These are phyloP conservation scores for Botryotinia globosa DNA, from an alignment of 2,329 filamentous ascomycete species.

Conservation along the genomic window DNA sequence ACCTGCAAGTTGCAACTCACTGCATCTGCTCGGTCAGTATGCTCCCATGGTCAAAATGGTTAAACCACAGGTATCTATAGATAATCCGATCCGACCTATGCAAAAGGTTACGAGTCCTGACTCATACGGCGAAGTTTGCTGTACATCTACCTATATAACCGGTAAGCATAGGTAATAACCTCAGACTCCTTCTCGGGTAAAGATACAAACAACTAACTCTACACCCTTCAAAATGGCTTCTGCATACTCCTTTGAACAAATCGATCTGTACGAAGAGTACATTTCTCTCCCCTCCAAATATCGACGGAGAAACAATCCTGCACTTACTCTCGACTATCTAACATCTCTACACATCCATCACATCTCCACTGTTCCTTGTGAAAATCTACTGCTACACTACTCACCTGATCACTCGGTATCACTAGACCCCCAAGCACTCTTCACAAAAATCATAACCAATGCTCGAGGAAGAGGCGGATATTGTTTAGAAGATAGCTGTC, in stretches of 20 bases:
- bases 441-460: conserved; percentile 32
- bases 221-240: conserved; percentile 20
- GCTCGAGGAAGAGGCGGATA: conserved; percentile 51
- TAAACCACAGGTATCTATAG: background rate
- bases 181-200: background rate
- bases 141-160: background rate
- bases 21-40: background rate
- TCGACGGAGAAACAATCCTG: conserved; percentile 21
- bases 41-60: background rate
- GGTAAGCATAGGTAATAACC: background rate
- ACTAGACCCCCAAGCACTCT: conserved; percentile 32
- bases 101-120: background rate
- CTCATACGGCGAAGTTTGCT: background rate
- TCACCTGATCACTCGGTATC: conserved; percentile 26
- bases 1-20: too few relatives aligned
- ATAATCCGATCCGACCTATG: background rate
- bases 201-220: background rate
- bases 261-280: conserved; percentile 29
- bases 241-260: conserved; percentile 28
- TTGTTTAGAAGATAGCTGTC: conserved; percentile 60
- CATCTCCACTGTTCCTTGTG: conserved; percentile 32
- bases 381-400: conserved; percentile 35
- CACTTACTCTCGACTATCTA: conserved; percentile 28
- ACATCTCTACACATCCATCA: conserved; percentile 32
- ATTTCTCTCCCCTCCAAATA: conserved; percentile 30